These are phyloP conservation scores for Botryobasidium botryosum DNA, from an alignment of 768 basidiomycete genomes.

Conservation along the genomic window DNA sequence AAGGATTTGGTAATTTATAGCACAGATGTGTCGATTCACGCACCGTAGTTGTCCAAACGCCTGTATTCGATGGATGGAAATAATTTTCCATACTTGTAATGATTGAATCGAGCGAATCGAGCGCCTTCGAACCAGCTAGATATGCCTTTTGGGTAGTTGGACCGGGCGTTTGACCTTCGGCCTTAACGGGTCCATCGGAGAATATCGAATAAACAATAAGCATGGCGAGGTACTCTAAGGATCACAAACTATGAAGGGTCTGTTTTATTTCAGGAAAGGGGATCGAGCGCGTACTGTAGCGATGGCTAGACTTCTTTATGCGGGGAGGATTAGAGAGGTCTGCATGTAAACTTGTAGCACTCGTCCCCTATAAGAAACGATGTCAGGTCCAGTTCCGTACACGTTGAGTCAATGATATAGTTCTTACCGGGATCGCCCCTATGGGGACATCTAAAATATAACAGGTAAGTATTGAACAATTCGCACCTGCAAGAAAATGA, in stretches of 20 bases:
- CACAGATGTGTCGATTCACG: conserved; percentile 13
- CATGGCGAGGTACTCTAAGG: conserved; percentile 60
- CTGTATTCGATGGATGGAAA: conserved; percentile 91
- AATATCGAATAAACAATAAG: conserved; percentile 81
- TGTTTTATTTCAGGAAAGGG: conserved; percentile 1
- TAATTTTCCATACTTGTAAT: conserved; percentile 86
- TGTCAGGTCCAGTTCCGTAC: neutral
- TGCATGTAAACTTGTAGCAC: conserved; percentile 50
- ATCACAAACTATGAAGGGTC: conserved; percentile 7
- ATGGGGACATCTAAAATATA: conserved; percentile 44
- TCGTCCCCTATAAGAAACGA: conserved; percentile 31
- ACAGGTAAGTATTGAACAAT: no score
- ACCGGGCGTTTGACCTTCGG: conserved; percentile 21
- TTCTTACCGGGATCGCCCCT: conserved; percentile 30
- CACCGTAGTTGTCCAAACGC: conserved; percentile 58
- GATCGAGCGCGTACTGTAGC: no score
- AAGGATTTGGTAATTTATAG: neutral
- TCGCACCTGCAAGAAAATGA: no score
- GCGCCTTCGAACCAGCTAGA: conserved; percentile 69
- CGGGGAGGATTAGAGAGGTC: conserved; percentile 36
- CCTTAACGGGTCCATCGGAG: conserved; percentile 51
- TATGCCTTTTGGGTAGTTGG: conserved; percentile 30
- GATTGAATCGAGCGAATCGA: conserved; percentile 74
- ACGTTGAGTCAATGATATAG: neutral
- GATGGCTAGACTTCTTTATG: conserved; percentile 43